Evolutionary conservation across 177 flowering plant genomes (phyloP), one percentile per base, ranked within the genome.

Genomic region (Vitis hybrid): DNA sequence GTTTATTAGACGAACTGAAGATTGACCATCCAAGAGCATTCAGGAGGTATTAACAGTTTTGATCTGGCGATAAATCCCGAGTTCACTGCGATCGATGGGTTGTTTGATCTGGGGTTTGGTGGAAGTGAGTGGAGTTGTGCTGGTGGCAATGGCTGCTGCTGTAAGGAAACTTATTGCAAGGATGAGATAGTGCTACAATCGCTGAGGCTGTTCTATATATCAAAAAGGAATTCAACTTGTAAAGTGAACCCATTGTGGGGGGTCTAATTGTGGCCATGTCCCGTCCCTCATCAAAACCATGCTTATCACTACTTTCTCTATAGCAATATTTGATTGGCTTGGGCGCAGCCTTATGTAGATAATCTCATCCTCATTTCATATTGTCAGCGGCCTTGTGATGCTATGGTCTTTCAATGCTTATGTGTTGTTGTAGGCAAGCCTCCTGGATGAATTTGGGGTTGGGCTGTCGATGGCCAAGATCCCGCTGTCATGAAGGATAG

Each of bases 131-230:
- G 92, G 90, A 55, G 90, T 92, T 34, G 91, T 80, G 71, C 69
- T 85, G 66, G 90, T 86, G 2, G 97, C 97, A 59, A 68, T 88
- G 73, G 86, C 86, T 74, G 94, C 94, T 59, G 77, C 94, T 2
- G 61, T 91, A 68, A 92, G 97, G 19, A 6, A 89, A 86, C 75
- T 70, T 91, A 16, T 74, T 89, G 71, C 97, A 91, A 77, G 94
- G 97, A 81, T 91, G 94, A 94, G 97, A 91, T 65, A 88, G 84
- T 75, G 92, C 93, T 34, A 87, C 93, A 5, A 85, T 90, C 61
- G 97, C 93, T 59, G 85, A 81, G 12, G 72, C 85, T 75, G 76
- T 79, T 54, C 22, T 1, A 19, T 19, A 82, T 77, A 79, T 82
- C 61, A 82, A 79, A 64, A 79, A 19, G 19, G 19, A 19, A 19